Evolutionary conservation across 2,329 filamentous ascomycete species (phyloP), one percentile per base, ranked within the genome.

Genomic region (Niveomyces coronatus): DNA sequence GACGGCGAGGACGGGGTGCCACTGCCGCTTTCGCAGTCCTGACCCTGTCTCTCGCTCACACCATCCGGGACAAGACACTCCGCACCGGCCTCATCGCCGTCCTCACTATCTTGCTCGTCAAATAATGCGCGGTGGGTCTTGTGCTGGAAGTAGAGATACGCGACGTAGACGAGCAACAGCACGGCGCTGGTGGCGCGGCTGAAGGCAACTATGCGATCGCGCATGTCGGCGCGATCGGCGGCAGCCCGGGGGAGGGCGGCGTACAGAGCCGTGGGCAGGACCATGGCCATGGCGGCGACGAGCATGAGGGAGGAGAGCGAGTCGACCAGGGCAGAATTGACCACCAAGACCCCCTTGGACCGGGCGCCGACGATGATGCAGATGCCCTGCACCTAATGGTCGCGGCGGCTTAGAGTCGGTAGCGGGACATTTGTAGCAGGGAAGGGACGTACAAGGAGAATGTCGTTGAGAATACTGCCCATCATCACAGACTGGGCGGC

Each of bases 391-490:
- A 43, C 41, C 41, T 43, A 27, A 9, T n/a, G n/a, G n/a, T n/a
- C n/a, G n/a, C n/a, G n/a, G n/a, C n/a, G n/a, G n/a, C n/a, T n/a
- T n/a, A n/a, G n/a, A n/a, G n/a, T n/a, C n/a, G n/a, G n/a, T n/a
- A n/a, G n/a, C n/a, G n/a, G n/a, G n/a, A n/a, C n/a, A n/a, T n/a
- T n/a, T n/a, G n/a, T n/a, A n/a, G n/a, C n/a, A n/a, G n/a, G n/a
- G n/a, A n/a, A n/a, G n/a, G n/a, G n/a, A n/a, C 9, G 9, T n/a
- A 45, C 44, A 18, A 45, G 30, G 11, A 45, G 30, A 27, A 44
- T 45, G 34, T 45, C 44, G 14, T 42, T 44, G 24, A 45, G 41
- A 31, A 45, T 45, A 30, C 44, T 45, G 35, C 44, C 44, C 24
- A 45, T 37, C 44, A 45, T 45, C 31, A 28, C 37, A 11, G 44